Base-by-base conservation (phyloP, 805 yeast genomes). In the Metschnikowia hibisci region DNA sequence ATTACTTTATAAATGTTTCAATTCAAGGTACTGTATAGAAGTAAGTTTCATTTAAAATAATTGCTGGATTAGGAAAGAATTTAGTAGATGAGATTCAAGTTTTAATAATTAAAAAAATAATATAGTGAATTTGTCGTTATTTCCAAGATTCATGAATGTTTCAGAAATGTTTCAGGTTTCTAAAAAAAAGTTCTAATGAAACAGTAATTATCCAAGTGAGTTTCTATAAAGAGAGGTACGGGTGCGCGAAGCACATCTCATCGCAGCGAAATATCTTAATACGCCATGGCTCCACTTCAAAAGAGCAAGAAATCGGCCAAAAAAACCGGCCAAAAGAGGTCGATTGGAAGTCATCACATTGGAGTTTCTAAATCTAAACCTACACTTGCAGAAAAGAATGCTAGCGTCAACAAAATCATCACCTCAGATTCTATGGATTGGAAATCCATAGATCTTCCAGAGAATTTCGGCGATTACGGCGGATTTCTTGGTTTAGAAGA, bases 401-500 rank as follows among this genome's bases (percentile, higher is more conserved):
- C 60, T 15, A 57, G 52, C 25, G 67, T 59, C 43, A 55, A 67
- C 23, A 71, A 67, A 42, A 55, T 73, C 18, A 78, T 81, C 12
- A 67, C 67, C 18, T 75, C 77, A 2, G 74, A 74, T 48, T 70
- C 71, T 14, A 64, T 86, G 49, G 66, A 70, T 7, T 91, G 99
- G 99, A 85, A 84, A 51, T 60, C 82, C 3, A 95, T 90, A 6
- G 84, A 82, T 2, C 76, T 90, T 41, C 91, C 95, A 4, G 91
- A 87, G 50, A 82, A 87, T 20, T 64, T 87, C 39, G 96, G 82
- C 47, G 96, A 88, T 62, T 87, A 84, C 57, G 90, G 86, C 51
- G 96, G 96, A 0, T 84, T 90, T 55, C 88, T 82, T 60, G 99
- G 97, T 0, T 67, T 93, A 28, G 99, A 91, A 61, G 98, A 91